Evolutionary conservation across 2,329 filamentous ascomycete species (phyloP).

Genomic region (Fusarium compactum): DNA sequence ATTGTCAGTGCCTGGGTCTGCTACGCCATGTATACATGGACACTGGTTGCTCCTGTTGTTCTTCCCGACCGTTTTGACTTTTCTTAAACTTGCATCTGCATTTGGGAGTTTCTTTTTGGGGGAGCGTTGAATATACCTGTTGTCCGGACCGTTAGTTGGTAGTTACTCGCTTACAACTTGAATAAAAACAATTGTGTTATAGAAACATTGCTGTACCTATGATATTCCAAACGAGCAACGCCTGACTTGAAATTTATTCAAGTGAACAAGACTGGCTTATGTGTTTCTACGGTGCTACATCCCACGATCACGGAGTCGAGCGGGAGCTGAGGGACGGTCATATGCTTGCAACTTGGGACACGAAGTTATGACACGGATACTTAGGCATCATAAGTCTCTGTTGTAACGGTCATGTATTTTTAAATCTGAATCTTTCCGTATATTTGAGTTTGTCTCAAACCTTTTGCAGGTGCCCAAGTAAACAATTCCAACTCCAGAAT

Average conservation of each 20-base stretch:
- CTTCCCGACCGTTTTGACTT: slow-evolving; percentile 87
- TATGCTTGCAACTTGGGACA: slow-evolving; percentile 33
- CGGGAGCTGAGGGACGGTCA: background rate
- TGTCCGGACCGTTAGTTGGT: slow-evolving; percentile 12
- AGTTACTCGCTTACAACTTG: slow-evolving; percentile 8
- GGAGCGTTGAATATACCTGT: slow-evolving; percentile 32
- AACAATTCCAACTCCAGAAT: slow-evolving; percentile 41
- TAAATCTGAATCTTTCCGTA: slow-evolving; percentile 19
- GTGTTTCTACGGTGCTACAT: background rate
- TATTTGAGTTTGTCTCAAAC: slow-evolving; percentile 36
- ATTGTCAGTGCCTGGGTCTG: slow-evolving; percentile 98
- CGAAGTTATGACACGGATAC: slow-evolving; percentile 27
- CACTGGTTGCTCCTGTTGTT: slow-evolving; percentile 85
- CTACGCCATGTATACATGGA: slow-evolving; percentile 95
- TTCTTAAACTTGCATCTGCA: slow-evolving; percentile 46
- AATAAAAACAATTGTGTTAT: slow-evolving; percentile 16
- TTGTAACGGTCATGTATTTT: slow-evolving; percentile 24
- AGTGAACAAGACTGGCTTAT: slow-evolving; percentile 15
- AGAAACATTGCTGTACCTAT: background rate
- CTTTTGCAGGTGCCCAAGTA: slow-evolving; percentile 22
- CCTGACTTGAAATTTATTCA: slow-evolving; percentile 2
- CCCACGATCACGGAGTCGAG: background rate
- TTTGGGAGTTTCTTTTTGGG: slow-evolving; percentile 33
- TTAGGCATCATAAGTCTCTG: slow-evolving; percentile 35
- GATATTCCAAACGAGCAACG: slow-evolving; percentile 9